phyloP scores from a whole-genome alignment of 306 rosid genomes.

The Heteromeles arbutifolia region DNA sequence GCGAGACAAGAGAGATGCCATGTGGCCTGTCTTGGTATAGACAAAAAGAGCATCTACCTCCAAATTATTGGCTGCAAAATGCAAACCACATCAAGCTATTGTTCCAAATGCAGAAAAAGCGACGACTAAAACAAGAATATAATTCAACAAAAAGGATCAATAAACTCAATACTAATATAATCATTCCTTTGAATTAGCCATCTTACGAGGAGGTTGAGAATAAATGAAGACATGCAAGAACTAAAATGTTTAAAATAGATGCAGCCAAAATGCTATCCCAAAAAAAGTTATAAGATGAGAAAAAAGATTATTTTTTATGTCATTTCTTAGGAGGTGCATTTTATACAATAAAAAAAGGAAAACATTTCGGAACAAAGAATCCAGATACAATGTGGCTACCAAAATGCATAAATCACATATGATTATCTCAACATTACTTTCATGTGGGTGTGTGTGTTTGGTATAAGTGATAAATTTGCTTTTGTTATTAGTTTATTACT shows the following conservation, averaged over 20 bases:
- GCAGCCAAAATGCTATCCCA: neutral
- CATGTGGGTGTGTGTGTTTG: neutral
- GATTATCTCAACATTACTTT: neutral
- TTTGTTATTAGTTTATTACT: neutral
- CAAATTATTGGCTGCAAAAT: conserved; percentile 76
- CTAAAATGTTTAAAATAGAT: neutral
- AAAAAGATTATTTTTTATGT: neutral
- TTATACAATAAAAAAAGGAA: neutral
- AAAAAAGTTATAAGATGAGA: neutral
- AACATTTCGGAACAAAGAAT: neutral
- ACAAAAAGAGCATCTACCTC: conserved; percentile 95
- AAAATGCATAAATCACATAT: neutral
- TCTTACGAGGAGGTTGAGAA: neutral
- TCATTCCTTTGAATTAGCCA: neutral
- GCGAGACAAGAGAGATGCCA: conserved; percentile 92
- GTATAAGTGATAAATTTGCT: neutral
- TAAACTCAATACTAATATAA: neutral
- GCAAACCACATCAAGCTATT: conserved; percentile 10
- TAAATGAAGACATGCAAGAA: neutral
- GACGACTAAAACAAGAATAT: neutral
- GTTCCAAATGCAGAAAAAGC: neutral
- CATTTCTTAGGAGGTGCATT: neutral
- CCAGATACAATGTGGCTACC: neutral
- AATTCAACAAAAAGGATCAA: neutral
- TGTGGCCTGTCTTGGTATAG: conserved; percentile 88